phyloP scores from a whole-genome alignment of 257 asterid genomes.

The Solanum habrochaites region DNA sequence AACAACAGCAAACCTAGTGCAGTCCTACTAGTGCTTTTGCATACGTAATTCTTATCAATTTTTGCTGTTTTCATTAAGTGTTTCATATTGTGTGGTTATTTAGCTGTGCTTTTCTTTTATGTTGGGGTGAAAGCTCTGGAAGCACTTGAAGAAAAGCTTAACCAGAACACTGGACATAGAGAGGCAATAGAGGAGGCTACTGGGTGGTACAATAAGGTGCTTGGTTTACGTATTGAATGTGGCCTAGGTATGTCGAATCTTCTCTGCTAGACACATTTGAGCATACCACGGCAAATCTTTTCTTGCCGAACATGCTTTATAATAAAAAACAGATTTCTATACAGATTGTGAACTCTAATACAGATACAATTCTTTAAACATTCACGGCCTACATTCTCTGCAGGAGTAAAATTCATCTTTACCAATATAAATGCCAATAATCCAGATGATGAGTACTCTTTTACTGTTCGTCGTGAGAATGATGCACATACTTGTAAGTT shows the following conservation, averaged over 20 bases:
- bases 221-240: slow-evolving; percentile 77
- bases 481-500: slow-evolving; percentile 66
- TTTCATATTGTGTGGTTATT: not conserved
- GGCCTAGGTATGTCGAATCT: slow-evolving; percentile 47
- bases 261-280: not conserved
- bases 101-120: not conserved
- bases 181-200: slow-evolving; percentile 72
- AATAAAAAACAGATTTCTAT: not conserved
- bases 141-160: slow-evolving; percentile 39
- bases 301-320: not conserved
- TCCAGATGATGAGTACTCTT: slow-evolving; percentile 59
- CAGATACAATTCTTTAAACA: not conserved
- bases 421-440: slow-evolving; percentile 44
- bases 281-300: not conserved
- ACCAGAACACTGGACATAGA: slow-evolving; percentile 29
- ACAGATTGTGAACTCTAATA: not conserved
- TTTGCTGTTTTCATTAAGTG: not conserved
- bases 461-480: slow-evolving; percentile 52
- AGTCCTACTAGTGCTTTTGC: not conserved
- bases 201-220: slow-evolving; percentile 76
- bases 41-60: not conserved
- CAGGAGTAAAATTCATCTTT: slow-evolving; percentile 85
- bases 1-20: not conserved
- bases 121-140: slow-evolving; percentile 31
- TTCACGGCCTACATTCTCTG: not conserved